Base-by-base conservation (phyloP, 75 land plant genomes). In the Ceratopteris richardii region DNA sequence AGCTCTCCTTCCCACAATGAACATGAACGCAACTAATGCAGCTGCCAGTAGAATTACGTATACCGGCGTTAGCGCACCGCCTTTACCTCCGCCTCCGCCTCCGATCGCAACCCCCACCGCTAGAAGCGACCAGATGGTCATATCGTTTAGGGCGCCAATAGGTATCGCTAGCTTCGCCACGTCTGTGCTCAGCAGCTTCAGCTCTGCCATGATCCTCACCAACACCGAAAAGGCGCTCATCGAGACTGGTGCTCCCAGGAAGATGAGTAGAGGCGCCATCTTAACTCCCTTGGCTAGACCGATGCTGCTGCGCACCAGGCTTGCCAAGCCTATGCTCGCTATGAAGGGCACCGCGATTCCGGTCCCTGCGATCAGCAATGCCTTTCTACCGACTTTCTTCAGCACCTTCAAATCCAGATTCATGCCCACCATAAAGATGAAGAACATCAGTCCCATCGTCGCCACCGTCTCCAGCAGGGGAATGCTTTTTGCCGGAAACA, bases 191-290 rank as follows among this genome's bases (percentile, higher is more conserved):
- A 88, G 80, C 25, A 88, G 82, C 65, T 81, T 84, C 25, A 80
- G 67, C 79, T 88, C 94, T 30, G 88, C 85, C 13, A 88, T 78
- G 54, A 84, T 81, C 18, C 88, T 70, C 22, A 87, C 93, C 10
- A 88, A 74, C 31, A 88, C 82, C 12, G 93, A 84, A 71, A 84
- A 88, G 16, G 93, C 85, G 26, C 85, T 84, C 64, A 81, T 75
- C 26, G 94, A 81, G 24, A 84, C 57, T n/a, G 85, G 76, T n/a
- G 84, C 79, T 9, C 94, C 74, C 51, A 70, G 56, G 61, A 67
- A 66, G 0, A 33, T 21, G 4, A 39, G 70, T 11, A 36, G 41
- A 29, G 60, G 44, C 43, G 53, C 56, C 56, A 59, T 42, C 28
- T 67, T 80, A 5, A 20, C 24, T 7, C 16, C 42, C 69, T 56